Base-by-base conservation (phyloP, 2,329 filamentous ascomycete genomes). In the Thelonectria discophora region DNA sequence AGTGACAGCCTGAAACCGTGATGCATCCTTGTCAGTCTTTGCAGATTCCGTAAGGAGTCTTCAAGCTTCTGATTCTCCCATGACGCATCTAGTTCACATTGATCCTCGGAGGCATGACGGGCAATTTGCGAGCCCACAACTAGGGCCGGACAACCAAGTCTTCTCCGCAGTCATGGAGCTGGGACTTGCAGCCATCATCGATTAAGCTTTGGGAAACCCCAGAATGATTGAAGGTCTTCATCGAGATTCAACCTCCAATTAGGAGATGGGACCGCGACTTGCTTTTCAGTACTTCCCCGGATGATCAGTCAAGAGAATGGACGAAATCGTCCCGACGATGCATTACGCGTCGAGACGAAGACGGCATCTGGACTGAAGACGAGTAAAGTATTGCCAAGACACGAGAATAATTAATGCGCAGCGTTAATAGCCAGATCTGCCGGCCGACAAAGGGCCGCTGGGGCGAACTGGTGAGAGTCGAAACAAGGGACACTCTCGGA, bases 131-230 rank as follows among this genome's bases (percentile, higher is more conserved):
- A 46, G 18, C 15, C 27, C 46, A 34, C 17, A 37, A 49, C 47
- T 34, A 21, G 27, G 27, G 47, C 47, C 17, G 27, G 20, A 37
- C 3, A 37, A 37, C 34, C 27, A 24, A 49, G n/a, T 7, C 47
- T 18, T 49, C 27, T 49, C 47, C 30, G 47, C 18, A 49, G 47
- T 34, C 27, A 49, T 37, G 47, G 47, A 13, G n/a, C 47, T 17
- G n/a, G 47, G 30, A 34, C n/a, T 13, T 7, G 10, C 43, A 11
- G n/a, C 27, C 20, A 30, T 21, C 21, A n/a, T 47, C 45, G 45
- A 30, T 47, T 27, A 34, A 34, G 27, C 27, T 18, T 34, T 49
- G 24, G 27, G 46, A 34, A 12, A 18, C 47, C 17, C 45, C 42
- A 27, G 45, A n/a, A 30, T 6, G 15, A 27, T n/a, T 30, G 27